Conservation (phyloP, 129 eudicot species). For the Calendula officinalis region DNA sequence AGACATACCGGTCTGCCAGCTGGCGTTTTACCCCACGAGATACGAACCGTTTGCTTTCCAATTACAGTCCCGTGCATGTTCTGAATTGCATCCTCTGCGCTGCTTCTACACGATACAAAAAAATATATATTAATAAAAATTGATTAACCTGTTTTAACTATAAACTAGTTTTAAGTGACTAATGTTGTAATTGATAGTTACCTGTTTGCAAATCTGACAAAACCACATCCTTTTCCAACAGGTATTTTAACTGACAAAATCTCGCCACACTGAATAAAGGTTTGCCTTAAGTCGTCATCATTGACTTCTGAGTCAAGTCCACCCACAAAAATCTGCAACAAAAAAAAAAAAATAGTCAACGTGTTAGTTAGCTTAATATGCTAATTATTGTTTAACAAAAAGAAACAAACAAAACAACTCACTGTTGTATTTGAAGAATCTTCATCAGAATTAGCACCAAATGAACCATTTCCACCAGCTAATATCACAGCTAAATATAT, state of each 20-base stretch:
- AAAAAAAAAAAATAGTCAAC: neutral
- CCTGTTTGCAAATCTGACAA: constrained; percentile 92
- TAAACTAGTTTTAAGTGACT: too few relatives aligned
- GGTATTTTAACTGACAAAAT: constrained; percentile 88
- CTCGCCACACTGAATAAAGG: constrained; percentile 79
- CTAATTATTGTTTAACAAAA: neutral
- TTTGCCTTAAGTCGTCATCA: constrained; percentile 83
- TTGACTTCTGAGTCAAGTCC: constrained; percentile 89
- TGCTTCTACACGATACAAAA: neutral
- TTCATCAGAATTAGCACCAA: constrained; percentile 61
- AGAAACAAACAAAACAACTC: constrained; percentile 21
- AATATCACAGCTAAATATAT: constrained; percentile 25
- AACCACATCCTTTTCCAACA: constrained; percentile 93
- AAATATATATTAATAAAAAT: neutral
- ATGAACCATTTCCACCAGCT: constrained; percentile 67
- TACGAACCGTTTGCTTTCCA: neutral
- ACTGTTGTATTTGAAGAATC: constrained; percentile 71
- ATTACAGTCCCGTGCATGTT: neutral
- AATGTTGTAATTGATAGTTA: constrained; percentile 23
- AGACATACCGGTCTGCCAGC: neutral
- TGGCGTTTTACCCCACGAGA: neutral
- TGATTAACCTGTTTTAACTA: too few relatives aligned
- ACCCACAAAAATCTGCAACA: constrained; percentile 83
- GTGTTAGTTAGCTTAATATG: constrained; percentile 2
- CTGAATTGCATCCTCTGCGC: neutral